Conservation (phyloP, 2,329 filamentous ascomycete species). For the Colletotrichum lentis region DNA sequence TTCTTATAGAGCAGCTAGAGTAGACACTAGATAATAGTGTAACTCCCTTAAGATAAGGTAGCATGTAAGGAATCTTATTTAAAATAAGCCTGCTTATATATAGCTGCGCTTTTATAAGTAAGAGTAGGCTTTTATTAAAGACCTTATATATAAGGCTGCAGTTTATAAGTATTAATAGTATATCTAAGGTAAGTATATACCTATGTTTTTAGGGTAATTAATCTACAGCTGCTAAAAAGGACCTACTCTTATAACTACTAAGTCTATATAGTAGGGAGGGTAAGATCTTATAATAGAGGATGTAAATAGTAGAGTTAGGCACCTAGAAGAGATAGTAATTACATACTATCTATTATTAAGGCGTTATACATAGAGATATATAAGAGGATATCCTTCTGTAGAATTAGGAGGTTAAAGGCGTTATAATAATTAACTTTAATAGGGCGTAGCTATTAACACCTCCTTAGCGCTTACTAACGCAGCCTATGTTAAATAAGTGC, state of each 20-base stretch:
- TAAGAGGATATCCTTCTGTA: constrained; percentile 43
- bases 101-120: constrained; percentile 55
- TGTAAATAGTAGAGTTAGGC: neutral
- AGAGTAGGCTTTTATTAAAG: constrained; percentile 49
- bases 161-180: constrained; percentile 49
- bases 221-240: constrained; percentile 46
- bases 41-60: constrained; percentile 42
- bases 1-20: constrained; percentile 46
- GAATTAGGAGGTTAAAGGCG: constrained; percentile 39
- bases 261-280: constrained; percentile 48
- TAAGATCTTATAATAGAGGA: neutral
- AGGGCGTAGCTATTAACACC: constrained; percentile 40
- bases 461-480: constrained; percentile 37
- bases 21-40: constrained; percentile 46
- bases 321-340: constrained; percentile 38
- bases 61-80: constrained; percentile 52
- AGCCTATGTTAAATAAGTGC: constrained; percentile 42
- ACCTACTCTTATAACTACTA: constrained; percentile 47
- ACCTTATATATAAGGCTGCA: constrained; percentile 48
- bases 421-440: constrained; percentile 48
- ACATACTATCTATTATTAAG: constrained; percentile 40
- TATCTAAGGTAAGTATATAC: constrained; percentile 49
- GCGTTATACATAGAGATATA: constrained; percentile 44
- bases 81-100: constrained; percentile 51
- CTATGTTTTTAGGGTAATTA: constrained; percentile 51